Conservation (phyloP, 768 basidiomycete genomes). For the Lactifluus subvellereus region DNA sequence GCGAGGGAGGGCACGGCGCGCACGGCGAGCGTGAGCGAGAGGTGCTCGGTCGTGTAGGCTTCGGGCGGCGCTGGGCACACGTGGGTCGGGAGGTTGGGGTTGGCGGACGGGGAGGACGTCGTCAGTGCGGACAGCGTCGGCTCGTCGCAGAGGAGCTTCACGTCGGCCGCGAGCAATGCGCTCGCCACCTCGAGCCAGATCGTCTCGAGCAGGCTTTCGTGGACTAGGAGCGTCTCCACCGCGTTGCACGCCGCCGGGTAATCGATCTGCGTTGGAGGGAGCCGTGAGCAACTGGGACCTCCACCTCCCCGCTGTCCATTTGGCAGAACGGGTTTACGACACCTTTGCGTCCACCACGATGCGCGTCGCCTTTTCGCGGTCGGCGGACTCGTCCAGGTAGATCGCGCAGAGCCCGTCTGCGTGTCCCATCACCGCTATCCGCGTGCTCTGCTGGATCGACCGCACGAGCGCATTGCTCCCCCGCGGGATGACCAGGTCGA, state of each 20-base stretch:
- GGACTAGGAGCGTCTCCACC: constrained; percentile 83
- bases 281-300: no score
- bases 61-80: constrained; percentile 49
- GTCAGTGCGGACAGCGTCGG: constrained; percentile 53
- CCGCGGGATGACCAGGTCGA: constrained; percentile 94
- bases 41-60: constrained; percentile 84
- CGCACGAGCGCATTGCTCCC: constrained; percentile 88
- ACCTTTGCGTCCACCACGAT: constrained; percentile 92
- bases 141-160: constrained; percentile 77
- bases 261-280: constrained; percentile 50
- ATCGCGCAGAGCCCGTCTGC: constrained; percentile 93
- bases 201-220: constrained; percentile 60
- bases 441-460: constrained; percentile 82
- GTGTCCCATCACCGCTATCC: constrained; percentile 98
- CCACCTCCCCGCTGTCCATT: no score
- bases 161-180: constrained; percentile 60
- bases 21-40: constrained; percentile 80
- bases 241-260: constrained; percentile 98
- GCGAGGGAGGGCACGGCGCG: constrained; percentile 62
- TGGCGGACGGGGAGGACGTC: constrained; percentile 28
- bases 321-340: neutral
- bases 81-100: constrained; percentile 39
- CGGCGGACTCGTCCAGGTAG: constrained; percentile 81
- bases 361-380: constrained; percentile 70
- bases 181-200: constrained; percentile 79